Conservation (phyloP, 345 rosid genomes). For the Cochlearia excelsa region DNA sequence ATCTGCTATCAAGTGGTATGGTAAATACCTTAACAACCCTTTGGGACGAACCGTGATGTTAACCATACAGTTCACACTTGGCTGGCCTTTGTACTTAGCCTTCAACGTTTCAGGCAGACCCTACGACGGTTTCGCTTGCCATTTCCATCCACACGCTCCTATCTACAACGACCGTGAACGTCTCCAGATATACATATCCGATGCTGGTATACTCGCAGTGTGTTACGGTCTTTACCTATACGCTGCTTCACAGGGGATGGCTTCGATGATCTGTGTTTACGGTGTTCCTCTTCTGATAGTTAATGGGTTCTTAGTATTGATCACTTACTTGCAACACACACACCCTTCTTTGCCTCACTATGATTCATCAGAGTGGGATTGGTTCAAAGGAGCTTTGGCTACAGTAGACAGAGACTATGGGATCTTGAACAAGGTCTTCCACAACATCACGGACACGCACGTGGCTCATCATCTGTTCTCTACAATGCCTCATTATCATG, state of each 20-base stretch:
- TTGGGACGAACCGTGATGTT: slow-evolving; percentile 54
- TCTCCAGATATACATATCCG: slow-evolving; percentile 65
- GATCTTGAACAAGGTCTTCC: slow-evolving; percentile 75
- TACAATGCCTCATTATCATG: slow-evolving; percentile 87
- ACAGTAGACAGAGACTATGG: slow-evolving; percentile 90
- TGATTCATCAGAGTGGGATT: slow-evolving; percentile 80
- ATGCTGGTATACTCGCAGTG: slow-evolving; percentile 59
- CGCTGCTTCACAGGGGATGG: slow-evolving; percentile 51
- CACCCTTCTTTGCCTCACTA: slow-evolving; percentile 83
- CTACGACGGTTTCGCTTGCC: slow-evolving; percentile 69
- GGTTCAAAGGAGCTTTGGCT: slow-evolving; percentile 81
- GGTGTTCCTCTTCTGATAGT: slow-evolving; percentile 74
- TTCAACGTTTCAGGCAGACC: slow-evolving; percentile 82
- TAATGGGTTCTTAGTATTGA: slow-evolving; percentile 60
- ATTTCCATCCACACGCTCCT: slow-evolving; percentile 73
- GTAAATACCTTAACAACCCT: slow-evolving; percentile 73
- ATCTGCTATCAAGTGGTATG: slow-evolving; percentile 46
- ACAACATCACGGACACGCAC: slow-evolving; percentile 82
- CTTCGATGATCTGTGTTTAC: slow-evolving; percentile 55
- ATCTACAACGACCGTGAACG: slow-evolving; percentile 74
- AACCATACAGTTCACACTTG: slow-evolving; percentile 52
- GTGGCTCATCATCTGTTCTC: slow-evolving; percentile 85
- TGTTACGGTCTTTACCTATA: slow-evolving; percentile 55
- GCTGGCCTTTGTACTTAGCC: slow-evolving; percentile 81
- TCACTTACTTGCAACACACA: slow-evolving; percentile 87